Evolutionary conservation across 2,329 filamentous ascomycete genomes (phyloP), one percentile per base, ranked within the genome.

Genomic region (Pseudogymnoascus sp.): DNA sequence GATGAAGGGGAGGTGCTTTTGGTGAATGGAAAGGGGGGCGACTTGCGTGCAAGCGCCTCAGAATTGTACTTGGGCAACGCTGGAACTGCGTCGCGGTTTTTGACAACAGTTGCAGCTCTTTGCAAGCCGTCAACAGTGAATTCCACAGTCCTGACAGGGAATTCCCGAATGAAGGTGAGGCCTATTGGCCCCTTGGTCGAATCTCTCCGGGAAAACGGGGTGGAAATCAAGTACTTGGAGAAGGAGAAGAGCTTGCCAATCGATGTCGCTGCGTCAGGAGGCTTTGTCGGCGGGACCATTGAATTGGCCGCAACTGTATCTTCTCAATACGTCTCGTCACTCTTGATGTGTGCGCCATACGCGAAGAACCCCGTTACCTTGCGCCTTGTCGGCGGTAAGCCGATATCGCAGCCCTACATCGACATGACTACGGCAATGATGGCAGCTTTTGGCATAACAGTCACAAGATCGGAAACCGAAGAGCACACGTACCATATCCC

Each of bases 351-450:
- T 65, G 95, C 95, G 0, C 95, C 95, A 0, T 99, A 97, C 72
- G 95, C 95, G 53, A 97, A 96, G 77, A 87, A 92, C 67, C 90
- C 93, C 0, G 93, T 99, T 38, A 97, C 91, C 0, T 79, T 99
- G 68, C 88, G 87, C 42, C 82, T 99, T 40, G 88, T 97, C 11
- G 95, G 95, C n/a, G 95, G 93, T 63, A 97, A 96, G 75, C 93
- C 95, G 47, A 96, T 99, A 68, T 97, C 93, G 1, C 93, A 97
- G 74, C 87, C 88, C 1, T 99, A 99, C 75, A 97, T 99, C 71
- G 92, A 99, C 74, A 97, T 99, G 93, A 99, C 95, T 1, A 92
- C 96, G 62, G 84, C 92, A 15, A 99, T 99, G 93, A 99, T 99
- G 95, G 83, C 84, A 63, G 83, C 89, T 2, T 99, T 99, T 72